phyloP scores from a whole-genome alignment of 2,329 filamentous ascomycete species.

The Cordyceps militaris region DNA sequence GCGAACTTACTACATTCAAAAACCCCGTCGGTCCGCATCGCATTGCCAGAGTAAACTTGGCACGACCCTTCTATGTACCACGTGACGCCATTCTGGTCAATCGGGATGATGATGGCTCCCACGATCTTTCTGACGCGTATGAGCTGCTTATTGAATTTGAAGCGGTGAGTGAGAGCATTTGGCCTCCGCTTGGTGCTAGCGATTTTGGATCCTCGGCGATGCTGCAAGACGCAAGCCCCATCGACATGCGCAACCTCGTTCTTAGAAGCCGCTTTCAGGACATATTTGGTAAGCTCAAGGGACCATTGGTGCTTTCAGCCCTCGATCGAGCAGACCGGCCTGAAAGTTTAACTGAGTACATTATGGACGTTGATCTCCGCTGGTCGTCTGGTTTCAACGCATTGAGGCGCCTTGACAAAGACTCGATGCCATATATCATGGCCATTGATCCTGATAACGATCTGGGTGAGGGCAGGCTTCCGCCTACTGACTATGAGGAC shows the following conservation, averaged over 20 bases:
- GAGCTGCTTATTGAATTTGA: constrained; percentile 45
- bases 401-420: constrained; percentile 30
- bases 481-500: constrained; percentile 17
- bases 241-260: constrained; percentile 26
- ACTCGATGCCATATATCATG: constrained; percentile 38
- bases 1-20: constrained; percentile 44
- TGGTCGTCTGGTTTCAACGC: constrained; percentile 38
- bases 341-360: constrained; percentile 33
- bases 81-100: constrained; percentile 45
- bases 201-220: constrained; percentile 3
- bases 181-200: constrained; percentile 42
- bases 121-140: constrained; percentile 44
- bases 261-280: constrained; percentile 35
- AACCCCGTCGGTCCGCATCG: constrained; percentile 39
- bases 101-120: constrained; percentile 38
- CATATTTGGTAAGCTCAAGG: constrained; percentile 36
- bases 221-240: constrained; percentile 6
- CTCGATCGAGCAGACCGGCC: constrained; percentile 20
- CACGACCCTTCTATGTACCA: constrained; percentile 44
- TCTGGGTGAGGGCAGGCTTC: constrained; percentile 20
- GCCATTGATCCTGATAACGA: constrained; percentile 30
- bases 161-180: constrained; percentile 40
- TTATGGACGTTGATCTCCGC: constrained; percentile 42
- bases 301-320: constrained; percentile 24
- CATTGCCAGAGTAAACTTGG: constrained; percentile 41